Percentiles rank a stretch among this genome's conserved stretches.
Evolutionary conservation across 2,329 filamentous ascomycete genomes (phyloP).

Genomic region (Ophiostoma australiae): DNA sequence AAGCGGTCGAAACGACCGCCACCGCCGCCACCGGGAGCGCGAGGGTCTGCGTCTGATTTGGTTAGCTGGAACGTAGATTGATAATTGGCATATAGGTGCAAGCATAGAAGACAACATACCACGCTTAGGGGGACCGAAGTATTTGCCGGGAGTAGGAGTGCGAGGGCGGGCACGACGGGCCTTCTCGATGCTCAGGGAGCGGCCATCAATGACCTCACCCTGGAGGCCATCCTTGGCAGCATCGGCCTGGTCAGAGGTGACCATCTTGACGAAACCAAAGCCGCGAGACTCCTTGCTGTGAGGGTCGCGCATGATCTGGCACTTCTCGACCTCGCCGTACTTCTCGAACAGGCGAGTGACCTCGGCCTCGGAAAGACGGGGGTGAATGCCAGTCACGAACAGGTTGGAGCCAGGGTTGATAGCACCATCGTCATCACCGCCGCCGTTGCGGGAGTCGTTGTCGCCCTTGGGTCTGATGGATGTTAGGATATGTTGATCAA

Average conservation of each 20-base stretch:
- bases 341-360: slow-evolving; percentile 96
- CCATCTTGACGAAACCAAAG: slow-evolving; percentile 99
- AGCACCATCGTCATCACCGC: slow-evolving; percentile 68
- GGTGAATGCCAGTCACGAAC: slow-evolving; percentile 97
- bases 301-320: slow-evolving; percentile 98
- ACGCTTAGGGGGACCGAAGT: slow-evolving; percentile 97
- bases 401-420: slow-evolving; percentile 95
- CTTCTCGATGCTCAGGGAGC: slow-evolving; percentile 97
- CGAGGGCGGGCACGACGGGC: slow-evolving; percentile 90
- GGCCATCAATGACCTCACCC: slow-evolving; percentile 89
- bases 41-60: slow-evolving; percentile 28
- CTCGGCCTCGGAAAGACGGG: slow-evolving; percentile 81
- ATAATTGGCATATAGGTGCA: not conserved
- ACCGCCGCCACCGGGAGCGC: slow-evolving; percentile 35
- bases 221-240: slow-evolving; percentile 94
- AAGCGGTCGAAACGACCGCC: slow-evolving; percentile 51
- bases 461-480: slow-evolving; percentile 46
- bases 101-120: slow-evolving; percentile 54
- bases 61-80: slow-evolving; percentile 43
- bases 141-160: slow-evolving; percentile 96
- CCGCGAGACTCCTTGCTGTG: slow-evolving; percentile 98
- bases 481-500: slow-evolving; percentile 28
- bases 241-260: slow-evolving; percentile 88
- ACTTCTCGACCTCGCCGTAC: slow-evolving; percentile 97
- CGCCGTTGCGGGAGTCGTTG: slow-evolving; percentile 36